These are phyloP conservation scores for Paracorniculantispora psalliotae DNA, from an alignment of 2,329 filamentous ascomycete genomes.

Conservation along the genomic window DNA sequence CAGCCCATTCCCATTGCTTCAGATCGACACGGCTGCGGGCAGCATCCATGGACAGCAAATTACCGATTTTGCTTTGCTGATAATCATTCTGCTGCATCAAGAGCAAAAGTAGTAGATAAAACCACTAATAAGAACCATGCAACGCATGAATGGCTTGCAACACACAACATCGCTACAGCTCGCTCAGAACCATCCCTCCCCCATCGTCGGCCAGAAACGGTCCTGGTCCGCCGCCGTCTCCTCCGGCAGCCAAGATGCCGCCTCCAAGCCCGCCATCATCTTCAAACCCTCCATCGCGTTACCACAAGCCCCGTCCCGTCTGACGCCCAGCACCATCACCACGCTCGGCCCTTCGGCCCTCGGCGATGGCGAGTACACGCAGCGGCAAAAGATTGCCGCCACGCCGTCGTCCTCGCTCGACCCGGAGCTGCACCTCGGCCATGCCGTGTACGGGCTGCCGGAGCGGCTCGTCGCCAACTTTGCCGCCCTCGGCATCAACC, in stretches of 20 bases:
- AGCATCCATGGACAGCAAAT: not conserved
- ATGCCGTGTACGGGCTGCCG: constrained; percentile 60
- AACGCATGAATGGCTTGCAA: constrained; percentile 36
- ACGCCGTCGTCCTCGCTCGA: constrained; percentile 50
- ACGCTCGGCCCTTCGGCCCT: constrained; percentile 21
- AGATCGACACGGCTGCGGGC: too few species aligned
- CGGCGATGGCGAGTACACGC: constrained; percentile 49
- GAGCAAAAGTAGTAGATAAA: not conserved
- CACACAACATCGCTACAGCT: constrained; percentile 50
- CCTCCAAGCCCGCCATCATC: constrained; percentile 18
- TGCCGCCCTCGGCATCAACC: constrained; percentile 59
- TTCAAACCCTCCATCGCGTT: constrained; percentile 32
- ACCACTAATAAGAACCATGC: constrained; percentile 27
- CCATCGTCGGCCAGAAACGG: constrained; percentile 42
- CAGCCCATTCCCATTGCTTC: not conserved
- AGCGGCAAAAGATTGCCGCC: constrained; percentile 45
- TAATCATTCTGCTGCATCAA: not conserved
- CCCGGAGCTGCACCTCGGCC: constrained; percentile 55
- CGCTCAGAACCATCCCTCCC: constrained; percentile 32
- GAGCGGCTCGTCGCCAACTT: constrained; percentile 59
- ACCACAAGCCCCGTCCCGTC: constrained; percentile 25
- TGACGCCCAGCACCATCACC: constrained; percentile 44
- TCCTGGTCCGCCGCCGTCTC: constrained; percentile 23
- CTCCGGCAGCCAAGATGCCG: constrained; percentile 5
- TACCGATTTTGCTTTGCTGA: not conserved